Percentiles rank a stretch among this genome's conserved stretches.
These are phyloP conservation scores for Papilionanthe hybrid DNA, from an alignment of 116 monocot genomes.

Conservation along the genomic window DNA sequence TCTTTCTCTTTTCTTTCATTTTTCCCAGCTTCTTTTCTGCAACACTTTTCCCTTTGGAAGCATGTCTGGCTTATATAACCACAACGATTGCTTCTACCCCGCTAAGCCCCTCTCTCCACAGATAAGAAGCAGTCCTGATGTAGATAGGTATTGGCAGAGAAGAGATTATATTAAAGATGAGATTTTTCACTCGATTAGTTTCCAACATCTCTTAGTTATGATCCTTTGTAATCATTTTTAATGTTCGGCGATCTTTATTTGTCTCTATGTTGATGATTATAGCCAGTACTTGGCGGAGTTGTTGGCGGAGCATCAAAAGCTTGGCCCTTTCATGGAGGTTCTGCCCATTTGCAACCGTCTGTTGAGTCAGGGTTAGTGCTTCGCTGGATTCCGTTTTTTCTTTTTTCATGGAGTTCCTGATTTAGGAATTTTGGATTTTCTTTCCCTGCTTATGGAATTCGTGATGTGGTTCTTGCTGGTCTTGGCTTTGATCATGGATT, in stretches of 20 bases:
- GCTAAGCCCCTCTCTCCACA: constrained; percentile 77
- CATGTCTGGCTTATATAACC: constrained; percentile 39
- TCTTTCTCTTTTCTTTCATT: neutral
- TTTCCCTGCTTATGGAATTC: neutral
- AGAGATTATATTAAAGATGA: neutral
- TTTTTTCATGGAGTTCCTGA: neutral
- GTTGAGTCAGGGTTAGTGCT: constrained; percentile 78
- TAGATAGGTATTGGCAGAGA: constrained; percentile 50
- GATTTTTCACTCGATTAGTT: constrained; percentile 1
- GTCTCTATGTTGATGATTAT: constrained; percentile 16
- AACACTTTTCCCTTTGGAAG: too few species aligned
- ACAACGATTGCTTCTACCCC: constrained; percentile 66
- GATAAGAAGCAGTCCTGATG: constrained; percentile 64
- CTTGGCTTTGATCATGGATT: neutral
- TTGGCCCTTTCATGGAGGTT: constrained; percentile 93
- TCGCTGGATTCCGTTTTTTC: constrained; percentile 4
- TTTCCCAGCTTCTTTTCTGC: too few species aligned
- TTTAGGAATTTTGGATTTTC: neutral
- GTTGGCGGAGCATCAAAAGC: constrained; percentile 89
- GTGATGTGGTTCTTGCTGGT: neutral
- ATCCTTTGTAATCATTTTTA: too few species aligned
- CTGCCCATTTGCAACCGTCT: constrained; percentile 85
- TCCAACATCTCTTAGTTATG: too few species aligned
- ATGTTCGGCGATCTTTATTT: constrained; percentile 3
- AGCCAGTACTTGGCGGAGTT: constrained; percentile 97